Evolutionary conservation across 352 stramenopile genomes (phyloP).

Genomic region (Phytophthora palmivora): DNA sequence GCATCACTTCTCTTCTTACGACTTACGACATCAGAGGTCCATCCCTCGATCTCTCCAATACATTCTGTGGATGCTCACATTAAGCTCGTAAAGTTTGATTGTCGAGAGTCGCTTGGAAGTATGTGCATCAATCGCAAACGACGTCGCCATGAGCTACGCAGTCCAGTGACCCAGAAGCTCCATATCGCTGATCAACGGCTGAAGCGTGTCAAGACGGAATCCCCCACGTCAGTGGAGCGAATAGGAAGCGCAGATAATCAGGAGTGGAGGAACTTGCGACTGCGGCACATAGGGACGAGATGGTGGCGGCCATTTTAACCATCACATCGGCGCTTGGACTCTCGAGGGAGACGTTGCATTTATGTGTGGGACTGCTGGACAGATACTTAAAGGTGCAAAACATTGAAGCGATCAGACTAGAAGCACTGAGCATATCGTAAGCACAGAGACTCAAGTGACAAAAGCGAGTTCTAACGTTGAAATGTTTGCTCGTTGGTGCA

Average conservation of each 20-base stretch:
- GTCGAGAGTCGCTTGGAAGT: neutral
- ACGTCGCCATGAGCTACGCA: slow-evolving; percentile 18
- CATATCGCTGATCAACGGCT: slow-evolving; percentile 12
- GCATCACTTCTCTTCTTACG: slow-evolving; percentile 47
- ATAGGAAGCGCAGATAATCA: slow-evolving; percentile 13
- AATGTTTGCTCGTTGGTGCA: slow-evolving; percentile 23
- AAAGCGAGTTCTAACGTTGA: neutral
- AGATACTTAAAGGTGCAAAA: slow-evolving; percentile 44
- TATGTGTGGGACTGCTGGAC: slow-evolving; percentile 66
- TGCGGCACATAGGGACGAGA: slow-evolving; percentile 61
- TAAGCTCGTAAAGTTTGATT: slow-evolving; percentile 2
- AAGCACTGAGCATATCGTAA: slow-evolving; percentile 71
- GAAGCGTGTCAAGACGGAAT: slow-evolving; percentile 37
- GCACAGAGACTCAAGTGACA: slow-evolving; percentile 7
- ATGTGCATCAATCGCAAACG: slow-evolving; percentile 44
- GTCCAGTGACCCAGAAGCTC: slow-evolving; percentile 24
- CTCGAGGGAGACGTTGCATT: slow-evolving; percentile 63
- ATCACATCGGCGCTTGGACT: slow-evolving; percentile 69
- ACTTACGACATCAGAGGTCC: slow-evolving; percentile 23
- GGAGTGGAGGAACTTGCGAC: slow-evolving; percentile 31
- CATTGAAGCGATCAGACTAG: slow-evolving; percentile 40
- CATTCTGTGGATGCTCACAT: slow-evolving; percentile 17
- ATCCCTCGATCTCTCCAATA: slow-evolving; percentile 5
- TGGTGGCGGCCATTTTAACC: slow-evolving; percentile 68
- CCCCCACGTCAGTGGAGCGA: slow-evolving; percentile 28